Conservation (phyloP, 2,329 filamentous ascomycete genomes). For the Fusarium chlamydosporum region DNA sequence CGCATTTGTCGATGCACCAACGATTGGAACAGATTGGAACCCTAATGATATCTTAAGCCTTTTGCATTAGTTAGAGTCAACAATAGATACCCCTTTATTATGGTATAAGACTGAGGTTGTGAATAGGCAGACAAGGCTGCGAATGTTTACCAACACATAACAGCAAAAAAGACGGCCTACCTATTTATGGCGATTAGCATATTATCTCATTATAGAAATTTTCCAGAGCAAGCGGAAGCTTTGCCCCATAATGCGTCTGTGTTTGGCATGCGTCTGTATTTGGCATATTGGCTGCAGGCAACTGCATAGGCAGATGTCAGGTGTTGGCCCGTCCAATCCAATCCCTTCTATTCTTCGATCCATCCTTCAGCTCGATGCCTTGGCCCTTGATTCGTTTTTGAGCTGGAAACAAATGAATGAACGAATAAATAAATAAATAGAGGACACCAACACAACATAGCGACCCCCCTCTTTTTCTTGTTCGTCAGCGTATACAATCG, state of each 20-base stretch:
- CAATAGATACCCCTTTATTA: slow-evolving; percentile 38
- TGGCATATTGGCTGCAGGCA: not conserved
- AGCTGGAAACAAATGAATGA: not conserved
- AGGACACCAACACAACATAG: not conserved
- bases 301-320: slow-evolving; percentile 8
- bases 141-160: not conserved
- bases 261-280: not conserved
- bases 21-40: slow-evolving; percentile 1
- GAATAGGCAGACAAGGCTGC: not conserved
- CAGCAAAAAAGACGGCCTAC: no score
- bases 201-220: no score
- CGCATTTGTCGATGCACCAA: not conserved
- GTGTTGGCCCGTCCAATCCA: not conserved
- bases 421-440: not conserved
- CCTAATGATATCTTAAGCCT: not conserved
- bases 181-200: no score
- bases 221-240: not conserved
- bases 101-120: not conserved
- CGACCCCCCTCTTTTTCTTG: not conserved
- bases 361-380: not conserved
- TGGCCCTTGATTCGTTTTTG: not conserved
- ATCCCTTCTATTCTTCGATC: not conserved
- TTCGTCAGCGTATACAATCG: not conserved
- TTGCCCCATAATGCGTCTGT: not conserved
- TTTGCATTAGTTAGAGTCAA: slow-evolving; percentile 9